Evolutionary conservation across 108 stramenopile species (phyloP).

Genomic region (Pseudonitzschia multiseries): DNA sequence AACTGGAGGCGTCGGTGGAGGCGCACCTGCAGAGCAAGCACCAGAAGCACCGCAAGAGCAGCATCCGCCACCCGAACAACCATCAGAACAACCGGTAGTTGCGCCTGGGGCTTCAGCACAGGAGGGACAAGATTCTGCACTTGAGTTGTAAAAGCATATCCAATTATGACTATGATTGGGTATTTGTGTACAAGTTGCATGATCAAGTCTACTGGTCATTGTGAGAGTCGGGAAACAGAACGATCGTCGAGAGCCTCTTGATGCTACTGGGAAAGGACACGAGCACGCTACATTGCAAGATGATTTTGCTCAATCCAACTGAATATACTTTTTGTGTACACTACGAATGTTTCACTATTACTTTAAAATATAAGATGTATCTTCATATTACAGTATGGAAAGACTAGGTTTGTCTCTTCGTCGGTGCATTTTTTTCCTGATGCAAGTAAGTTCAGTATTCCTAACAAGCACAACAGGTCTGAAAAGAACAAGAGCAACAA

Average conservation of each 20-base stretch:
- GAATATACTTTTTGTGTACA: not conserved
- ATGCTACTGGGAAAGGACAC: constrained; percentile 5
- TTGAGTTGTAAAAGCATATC: not conserved
- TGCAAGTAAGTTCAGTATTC: too few relatives aligned
- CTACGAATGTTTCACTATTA: not conserved
- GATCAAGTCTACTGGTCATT: not conserved
- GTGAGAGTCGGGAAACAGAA: constrained; percentile 8
- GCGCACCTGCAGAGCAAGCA: not conserved
- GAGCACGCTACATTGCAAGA: not conserved
- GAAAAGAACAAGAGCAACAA: too few relatives aligned
- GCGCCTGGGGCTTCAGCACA: not conserved
- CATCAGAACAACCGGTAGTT: not conserved
- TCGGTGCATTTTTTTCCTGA: too few relatives aligned
- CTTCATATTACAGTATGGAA: too few relatives aligned
- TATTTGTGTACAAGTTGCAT: too few relatives aligned
- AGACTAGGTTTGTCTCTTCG: too few relatives aligned
- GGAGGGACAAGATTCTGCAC: not conserved
- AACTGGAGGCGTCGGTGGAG: not conserved
- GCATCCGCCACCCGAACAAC: not conserved
- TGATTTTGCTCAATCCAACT: not conserved
- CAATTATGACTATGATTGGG: not conserved
- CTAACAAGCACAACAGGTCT: too few relatives aligned
- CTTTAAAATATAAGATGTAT: too few relatives aligned
- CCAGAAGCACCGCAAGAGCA: too few relatives aligned
- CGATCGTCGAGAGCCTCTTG: not conserved